Evolutionary conservation across 371 early-diverging fungal species (phyloP), one percentile per base, ranked within the genome.

Genomic region (Parasitella parasitica): DNA sequence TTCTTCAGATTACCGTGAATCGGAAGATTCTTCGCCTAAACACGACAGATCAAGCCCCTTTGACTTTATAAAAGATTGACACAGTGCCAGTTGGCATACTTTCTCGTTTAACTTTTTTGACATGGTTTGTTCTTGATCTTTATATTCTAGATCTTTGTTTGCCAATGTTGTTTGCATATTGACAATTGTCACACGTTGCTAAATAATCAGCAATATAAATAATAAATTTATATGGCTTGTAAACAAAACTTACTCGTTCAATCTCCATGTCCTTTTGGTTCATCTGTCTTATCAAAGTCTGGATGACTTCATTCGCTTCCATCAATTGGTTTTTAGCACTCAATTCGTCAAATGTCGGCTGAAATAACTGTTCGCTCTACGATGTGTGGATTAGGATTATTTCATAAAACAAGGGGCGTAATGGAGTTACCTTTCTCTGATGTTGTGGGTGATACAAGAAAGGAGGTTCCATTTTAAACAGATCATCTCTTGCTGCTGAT

Each of bases 71-170:
- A 56, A 48, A 34, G 61, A 59, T 34, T 61, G 57, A 39, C 54
- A 64, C n/a, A 57, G 12, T 2, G 35, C 53, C 8, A 59, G 16
- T 30, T 55, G 61, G 38, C 58, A 34, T n/a, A 43, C 35, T 7
- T 27, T 49, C 22, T 54, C 52, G 26, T 63, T 57, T 26, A 75
- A 27, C 27, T 72, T 63, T 7, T 36, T 59, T 4, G 61, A 51
- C 32, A 71, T 73, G 0, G 62, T 48, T 18, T 72, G 70, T 4
- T 63, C 64, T 16, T 67, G 60, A 16, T 73, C 69, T 30, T 68
- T 63, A 5, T 70, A 36, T 26, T 77, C 72, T 9, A 65, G 41
- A 12, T 77, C 77, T 57, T 74, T 77, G 32, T 36, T 49, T 15
- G 68, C 39, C 16, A 77, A 20, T 20, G 68, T 52, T 6, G 70